Percentiles rank a stretch among this genome's conserved stretches.
phyloP scores from a whole-genome alignment of 805 yeast genomes.

The Lipomyces kockii region DNA sequence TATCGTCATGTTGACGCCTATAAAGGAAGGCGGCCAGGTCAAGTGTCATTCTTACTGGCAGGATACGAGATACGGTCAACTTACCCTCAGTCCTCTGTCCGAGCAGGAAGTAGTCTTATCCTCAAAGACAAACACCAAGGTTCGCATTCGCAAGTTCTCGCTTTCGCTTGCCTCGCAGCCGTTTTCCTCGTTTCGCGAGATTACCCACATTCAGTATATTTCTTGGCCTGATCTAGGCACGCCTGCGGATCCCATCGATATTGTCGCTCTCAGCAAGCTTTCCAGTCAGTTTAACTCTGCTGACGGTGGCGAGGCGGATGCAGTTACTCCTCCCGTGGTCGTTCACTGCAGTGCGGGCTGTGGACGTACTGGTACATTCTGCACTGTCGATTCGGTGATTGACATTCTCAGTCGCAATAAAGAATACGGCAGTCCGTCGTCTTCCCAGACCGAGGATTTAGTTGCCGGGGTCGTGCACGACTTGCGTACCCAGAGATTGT shows the following conservation, averaged over 20 bases:
- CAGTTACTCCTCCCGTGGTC: constrained; percentile 54
- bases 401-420: constrained; percentile 47
- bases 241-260: constrained; percentile 61
- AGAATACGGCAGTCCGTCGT: constrained; percentile 8
- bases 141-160: constrained; percentile 52
- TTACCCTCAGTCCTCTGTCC: constrained; percentile 40
- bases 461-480: constrained; percentile 65
- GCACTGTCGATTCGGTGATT: constrained; percentile 48
- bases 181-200: constrained; percentile 47
- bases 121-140: constrained; percentile 31
- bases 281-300: constrained; percentile 49
- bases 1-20: constrained; percentile 77
- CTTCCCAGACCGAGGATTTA: constrained; percentile 54
- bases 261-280: constrained; percentile 60
- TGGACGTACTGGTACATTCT: constrained; percentile 93
- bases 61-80: constrained; percentile 55
- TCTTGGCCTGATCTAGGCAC: constrained; percentile 90
- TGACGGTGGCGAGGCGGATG: constrained; percentile 15
- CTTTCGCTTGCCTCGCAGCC: constrained; percentile 46
- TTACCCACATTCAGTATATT: constrained; percentile 74
- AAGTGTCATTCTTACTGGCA: constrained; percentile 91
- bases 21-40: constrained; percentile 75
- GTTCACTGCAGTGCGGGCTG: constrained; percentile 98
- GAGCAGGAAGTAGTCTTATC: constrained; percentile 34
- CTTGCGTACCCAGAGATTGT: constrained; percentile 73